phyloP scores from a whole-genome alignment of 176 grass and related monocot genomes.

The Oryza meridionalis region DNA sequence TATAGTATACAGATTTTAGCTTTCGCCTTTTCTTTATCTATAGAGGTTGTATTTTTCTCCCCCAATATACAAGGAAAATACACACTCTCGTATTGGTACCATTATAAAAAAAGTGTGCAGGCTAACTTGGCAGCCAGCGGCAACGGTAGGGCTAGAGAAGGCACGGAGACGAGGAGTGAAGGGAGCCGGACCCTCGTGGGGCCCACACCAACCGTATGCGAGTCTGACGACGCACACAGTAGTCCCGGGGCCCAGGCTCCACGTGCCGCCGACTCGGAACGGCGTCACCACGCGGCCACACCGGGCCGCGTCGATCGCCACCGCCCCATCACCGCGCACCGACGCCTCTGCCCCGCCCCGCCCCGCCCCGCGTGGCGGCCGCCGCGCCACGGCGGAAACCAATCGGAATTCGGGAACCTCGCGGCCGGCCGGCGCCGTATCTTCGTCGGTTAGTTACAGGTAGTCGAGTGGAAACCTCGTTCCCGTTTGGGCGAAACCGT shows the following conservation, averaged over 20 bases:
- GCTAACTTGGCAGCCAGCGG: not conserved
- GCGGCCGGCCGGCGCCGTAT: not conserved
- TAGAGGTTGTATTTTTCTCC: no score
- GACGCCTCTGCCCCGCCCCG: conserved; percentile 8
- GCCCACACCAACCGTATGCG: conserved; percentile 18
- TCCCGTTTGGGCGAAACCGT: conserved; percentile 9
- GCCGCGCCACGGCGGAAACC: not conserved
- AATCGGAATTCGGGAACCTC: conserved; percentile 1
- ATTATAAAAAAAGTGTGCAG: not conserved
- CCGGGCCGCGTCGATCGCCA: conserved; percentile 12
- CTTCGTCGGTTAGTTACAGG: not conserved
- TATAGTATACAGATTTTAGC: no score
- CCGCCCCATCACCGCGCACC: conserved; percentile 48
- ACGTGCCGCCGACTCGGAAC: conserved; percentile 65
- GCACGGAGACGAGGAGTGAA: not conserved
- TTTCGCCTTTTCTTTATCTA: no score
- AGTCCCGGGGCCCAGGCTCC: conserved; percentile 36
- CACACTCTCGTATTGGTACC: no score
- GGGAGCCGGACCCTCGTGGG: not conserved
- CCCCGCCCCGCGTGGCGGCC: not conserved
- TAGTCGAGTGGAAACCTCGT: not conserved
- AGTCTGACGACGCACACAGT: conserved; percentile 27
- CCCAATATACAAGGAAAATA: no score
- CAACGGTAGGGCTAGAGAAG: not conserved
- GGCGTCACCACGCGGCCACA: conserved; percentile 35